Base-by-base conservation (phyloP, 2,329 filamentous ascomycete species). In the Paecilomyces niveus region DNA sequence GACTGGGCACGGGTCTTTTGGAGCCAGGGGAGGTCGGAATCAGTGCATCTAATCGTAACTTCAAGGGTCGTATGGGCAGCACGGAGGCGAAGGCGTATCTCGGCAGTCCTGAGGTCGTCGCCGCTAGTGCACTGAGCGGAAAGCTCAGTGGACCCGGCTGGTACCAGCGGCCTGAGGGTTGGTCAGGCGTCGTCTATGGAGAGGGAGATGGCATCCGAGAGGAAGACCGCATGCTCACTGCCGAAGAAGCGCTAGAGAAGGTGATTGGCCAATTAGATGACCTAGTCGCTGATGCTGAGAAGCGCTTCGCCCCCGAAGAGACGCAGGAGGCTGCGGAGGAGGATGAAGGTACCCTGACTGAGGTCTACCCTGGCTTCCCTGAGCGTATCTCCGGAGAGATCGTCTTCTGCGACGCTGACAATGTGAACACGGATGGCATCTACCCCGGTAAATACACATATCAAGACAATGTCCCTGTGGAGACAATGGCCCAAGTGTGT, bases 371-470 rank as follows among this genome's bases (percentile, higher is more conserved):
- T 0, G 92, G 92, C 35, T 97, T 97, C 72, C 92, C 92, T 0
- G 88, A 92, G 65, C 86, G 85, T 62, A 85, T 97, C 13, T 80
- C 81, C 8, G 93, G 93, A 22, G 90, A 97, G 73, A 95, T 97
- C 59, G 81, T 96, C 53, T 96, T 94, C 75, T 90, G 85, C 70
- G 90, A 96, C 67, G 85, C 84, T 0, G 89, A 92, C 71, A 95
- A 96, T 75, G 85, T 97, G 71, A 90, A 94, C 76, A 97, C 93
- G 0, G 93, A 97, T 69, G 87, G 84, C 57, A 96, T 97, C 72
- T 97, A 97, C 73, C 89, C 92, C 0, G 91, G 90, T 3, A 92
- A 92, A 70, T 92, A 90, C 73, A 97, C 92, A 0, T 97, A 97
- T 75, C 90, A 95, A 70, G 92, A 97, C 69, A 83, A 89, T 67